phyloP scores from a whole-genome alignment of 495 filamentous ascomycete genomes.

The Poronia punctata region DNA sequence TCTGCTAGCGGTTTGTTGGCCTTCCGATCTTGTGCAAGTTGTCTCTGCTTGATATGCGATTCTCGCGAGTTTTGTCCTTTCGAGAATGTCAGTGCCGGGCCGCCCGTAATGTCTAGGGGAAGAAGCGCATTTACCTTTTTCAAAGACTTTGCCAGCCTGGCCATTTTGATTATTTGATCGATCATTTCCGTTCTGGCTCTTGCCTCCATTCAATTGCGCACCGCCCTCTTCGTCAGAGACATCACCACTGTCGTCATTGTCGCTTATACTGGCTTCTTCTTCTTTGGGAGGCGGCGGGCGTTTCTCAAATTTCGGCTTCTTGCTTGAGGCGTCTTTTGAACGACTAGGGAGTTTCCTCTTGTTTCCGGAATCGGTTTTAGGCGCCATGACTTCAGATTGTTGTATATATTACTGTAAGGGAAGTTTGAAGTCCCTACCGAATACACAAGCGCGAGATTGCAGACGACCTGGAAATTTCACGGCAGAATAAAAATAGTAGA shows the following conservation, averaged over 20 bases:
- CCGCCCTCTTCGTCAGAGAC: constrained; percentile 33
- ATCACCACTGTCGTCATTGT: constrained; percentile 30
- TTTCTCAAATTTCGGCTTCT: constrained; percentile 42
- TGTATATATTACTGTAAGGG: too few relatives aligned
- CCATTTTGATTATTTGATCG: constrained; percentile 8
- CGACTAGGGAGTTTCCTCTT: constrained; percentile 37
- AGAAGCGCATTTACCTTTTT: constrained; percentile 23
- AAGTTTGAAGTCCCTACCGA: too few relatives aligned
- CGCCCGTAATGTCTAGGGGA: background rate
- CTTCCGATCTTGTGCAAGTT: constrained; percentile 80
- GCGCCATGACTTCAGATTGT: constrained; percentile 19
- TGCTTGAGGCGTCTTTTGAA: constrained; percentile 31
- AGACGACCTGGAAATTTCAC: constrained; percentile 7
- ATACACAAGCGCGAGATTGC: too few relatives aligned
- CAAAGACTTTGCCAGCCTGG: constrained; percentile 22
- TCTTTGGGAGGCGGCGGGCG: constrained; percentile 18
- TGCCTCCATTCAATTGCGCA: constrained; percentile 12
- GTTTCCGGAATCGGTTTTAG: constrained; percentile 17
- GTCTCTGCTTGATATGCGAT: constrained; percentile 88
- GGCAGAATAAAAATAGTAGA: constrained; percentile 15
- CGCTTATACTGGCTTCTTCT: constrained; percentile 15
- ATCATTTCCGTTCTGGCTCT: constrained; percentile 9
- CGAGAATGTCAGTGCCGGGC: constrained; percentile 8
- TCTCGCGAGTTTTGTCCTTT: constrained; percentile 62
- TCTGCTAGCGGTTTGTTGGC: constrained; percentile 87